Evolutionary conservation across 768 basidiomycete genomes (phyloP).

Genomic region (Lentinula guzmanii): DNA sequence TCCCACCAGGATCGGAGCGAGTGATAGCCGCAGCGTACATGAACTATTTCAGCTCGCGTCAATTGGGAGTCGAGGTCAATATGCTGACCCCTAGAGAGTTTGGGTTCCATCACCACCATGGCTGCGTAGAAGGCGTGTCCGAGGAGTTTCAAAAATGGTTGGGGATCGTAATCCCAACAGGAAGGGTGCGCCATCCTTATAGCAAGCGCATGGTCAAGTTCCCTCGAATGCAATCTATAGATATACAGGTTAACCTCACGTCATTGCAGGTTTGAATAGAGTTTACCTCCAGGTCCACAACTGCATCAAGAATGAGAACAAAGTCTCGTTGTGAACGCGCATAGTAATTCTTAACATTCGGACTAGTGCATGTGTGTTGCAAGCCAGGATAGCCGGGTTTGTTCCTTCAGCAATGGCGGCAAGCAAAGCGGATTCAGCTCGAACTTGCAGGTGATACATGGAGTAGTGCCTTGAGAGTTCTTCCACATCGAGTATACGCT

Average conservation of each 20-base stretch:
- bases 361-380: background rate
- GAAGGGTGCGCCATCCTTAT: slow-evolving; percentile 22
- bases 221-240: slow-evolving; percentile 14
- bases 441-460: background rate
- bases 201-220: slow-evolving; percentile 22
- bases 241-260: background rate
- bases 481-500: background rate
- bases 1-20: slow-evolving; percentile 28
- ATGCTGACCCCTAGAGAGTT: slow-evolving; percentile 12
- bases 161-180: slow-evolving; percentile 7
- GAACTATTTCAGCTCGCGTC: slow-evolving; percentile 20
- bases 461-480: background rate
- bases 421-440: background rate
- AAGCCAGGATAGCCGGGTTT: background rate
- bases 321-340: background rate
- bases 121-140: slow-evolving; percentile 30
- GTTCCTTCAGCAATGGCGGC: background rate
- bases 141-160: slow-evolving; percentile 15
- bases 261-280: background rate
- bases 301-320: slow-evolving; percentile 1
- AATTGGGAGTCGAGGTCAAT: slow-evolving; percentile 15
- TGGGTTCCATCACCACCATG: slow-evolving; percentile 19
- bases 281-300: slow-evolving; percentile 3
- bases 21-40: slow-evolving; percentile 28
- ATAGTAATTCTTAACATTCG: background rate